These are phyloP conservation scores for Ogataea hybrid DNA, from an alignment of 1,139 yeast species.

Conservation along the genomic window DNA sequence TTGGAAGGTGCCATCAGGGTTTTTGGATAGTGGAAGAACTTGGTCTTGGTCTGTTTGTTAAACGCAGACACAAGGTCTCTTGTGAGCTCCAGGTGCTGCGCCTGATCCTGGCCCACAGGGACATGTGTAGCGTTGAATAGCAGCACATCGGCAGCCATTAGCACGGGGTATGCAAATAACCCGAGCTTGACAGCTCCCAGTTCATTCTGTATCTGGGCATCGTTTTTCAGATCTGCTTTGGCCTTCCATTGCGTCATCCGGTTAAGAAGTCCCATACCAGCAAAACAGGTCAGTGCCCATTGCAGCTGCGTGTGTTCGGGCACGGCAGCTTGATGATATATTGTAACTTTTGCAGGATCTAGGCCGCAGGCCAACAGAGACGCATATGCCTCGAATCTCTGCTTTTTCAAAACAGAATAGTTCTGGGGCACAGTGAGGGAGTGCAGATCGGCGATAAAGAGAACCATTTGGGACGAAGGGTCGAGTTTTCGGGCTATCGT, in stretches of 20 bases:
- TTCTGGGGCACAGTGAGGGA: slow-evolving; percentile 79
- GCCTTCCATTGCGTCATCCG: slow-evolving; percentile 99
- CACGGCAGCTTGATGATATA: slow-evolving; percentile 78
- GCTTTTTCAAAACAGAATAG: slow-evolving; percentile 45
- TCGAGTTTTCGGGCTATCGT: slow-evolving; percentile 25
- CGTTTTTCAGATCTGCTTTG: slow-evolving; percentile 54
- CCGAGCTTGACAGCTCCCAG: slow-evolving; percentile 68
- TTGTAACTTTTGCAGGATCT: slow-evolving; percentile 64
- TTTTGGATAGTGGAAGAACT: slow-evolving; percentile 63
- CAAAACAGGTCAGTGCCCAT: slow-evolving; percentile 80
- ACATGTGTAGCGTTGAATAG: slow-evolving; percentile 83
- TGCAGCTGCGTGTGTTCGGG: slow-evolving; percentile 78
- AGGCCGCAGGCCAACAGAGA: slow-evolving; percentile 82
- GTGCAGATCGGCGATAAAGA: slow-evolving; percentile 90
- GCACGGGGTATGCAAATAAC: slow-evolving; percentile 81
- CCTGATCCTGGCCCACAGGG: slow-evolving; percentile 96
- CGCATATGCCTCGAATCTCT: slow-evolving; percentile 79
- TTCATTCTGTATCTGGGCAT: slow-evolving; percentile 30
- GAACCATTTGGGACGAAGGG: slow-evolving; percentile 44
- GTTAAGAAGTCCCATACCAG: slow-evolving; percentile 82
- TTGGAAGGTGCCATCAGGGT: slow-evolving; percentile 78
- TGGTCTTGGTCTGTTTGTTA: slow-evolving; percentile 44
- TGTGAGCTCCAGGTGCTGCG: slow-evolving; percentile 87
- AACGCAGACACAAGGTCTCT: slow-evolving; percentile 70
- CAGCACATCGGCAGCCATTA: slow-evolving; percentile 92